Percentiles rank a stretch among this genome's conserved stretches.
These are phyloP conservation scores for Kodamaea kakaduensis DNA, from an alignment of 805 yeast genomes.

Conservation along the genomic window DNA sequence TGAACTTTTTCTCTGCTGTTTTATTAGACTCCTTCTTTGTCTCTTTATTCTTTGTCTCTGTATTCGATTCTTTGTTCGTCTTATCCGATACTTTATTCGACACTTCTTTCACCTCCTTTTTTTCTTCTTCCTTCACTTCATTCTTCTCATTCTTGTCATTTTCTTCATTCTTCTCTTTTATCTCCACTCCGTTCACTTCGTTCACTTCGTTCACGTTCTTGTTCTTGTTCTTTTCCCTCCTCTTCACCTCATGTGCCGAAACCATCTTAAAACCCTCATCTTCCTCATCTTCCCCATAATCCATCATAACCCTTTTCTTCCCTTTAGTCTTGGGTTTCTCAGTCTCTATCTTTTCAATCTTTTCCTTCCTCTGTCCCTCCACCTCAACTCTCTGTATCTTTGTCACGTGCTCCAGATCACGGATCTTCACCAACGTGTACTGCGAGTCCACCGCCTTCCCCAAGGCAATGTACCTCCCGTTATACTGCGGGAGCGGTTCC, in stretches of 20 bases:
- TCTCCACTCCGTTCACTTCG: constrained; percentile 5
- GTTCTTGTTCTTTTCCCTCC: neutral
- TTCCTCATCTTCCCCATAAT: constrained; percentile 33
- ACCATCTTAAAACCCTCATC: constrained; percentile 34
- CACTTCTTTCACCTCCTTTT: constrained; percentile 9
- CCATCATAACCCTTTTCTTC: constrained; percentile 30
- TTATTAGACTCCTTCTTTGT: neutral
- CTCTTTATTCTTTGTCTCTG: neutral
- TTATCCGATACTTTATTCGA: neutral
- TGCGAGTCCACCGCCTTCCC: constrained; percentile 60
- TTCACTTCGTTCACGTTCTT: constrained; percentile 4
- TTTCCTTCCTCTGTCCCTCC: constrained; percentile 26
- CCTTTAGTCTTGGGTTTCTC: constrained; percentile 17
- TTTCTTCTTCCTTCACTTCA: neutral
- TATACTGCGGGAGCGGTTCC: constrained; percentile 42
- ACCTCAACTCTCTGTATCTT: constrained; percentile 39
- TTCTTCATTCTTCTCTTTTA: constrained; percentile 8
- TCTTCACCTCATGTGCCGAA: constrained; percentile 37
- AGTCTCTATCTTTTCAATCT: constrained; percentile 15
- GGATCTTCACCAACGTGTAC: constrained; percentile 48
- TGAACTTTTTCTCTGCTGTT: neutral
- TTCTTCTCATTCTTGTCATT: constrained; percentile 9
- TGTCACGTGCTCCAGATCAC: constrained; percentile 54
- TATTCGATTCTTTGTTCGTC: neutral
- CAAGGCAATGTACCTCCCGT: constrained; percentile 41